A percentile compares a stretch with the other conserved stretches of the same genome.
Conservation (phyloP, 129 eudicot genomes). For the Escallonia rubra region DNA sequence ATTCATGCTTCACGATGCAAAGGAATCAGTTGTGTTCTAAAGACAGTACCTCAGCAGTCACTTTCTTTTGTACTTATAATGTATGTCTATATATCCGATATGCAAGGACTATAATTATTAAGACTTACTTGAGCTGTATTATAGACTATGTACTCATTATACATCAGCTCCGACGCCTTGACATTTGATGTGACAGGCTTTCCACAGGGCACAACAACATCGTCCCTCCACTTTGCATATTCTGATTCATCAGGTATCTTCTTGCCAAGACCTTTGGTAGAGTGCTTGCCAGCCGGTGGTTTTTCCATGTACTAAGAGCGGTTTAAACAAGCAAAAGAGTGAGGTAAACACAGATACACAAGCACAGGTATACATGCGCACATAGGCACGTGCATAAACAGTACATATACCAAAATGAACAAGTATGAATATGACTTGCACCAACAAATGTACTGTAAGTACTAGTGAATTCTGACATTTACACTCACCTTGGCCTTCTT, state of each 20-base stretch:
- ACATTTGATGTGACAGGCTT: slow-evolving; percentile 75
- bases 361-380: not conserved
- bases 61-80: no score
- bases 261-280: slow-evolving; percentile 95
- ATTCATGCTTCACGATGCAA: no score
- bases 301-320: slow-evolving; percentile 72
- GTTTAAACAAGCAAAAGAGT: not conserved
- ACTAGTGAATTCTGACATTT: not conserved
- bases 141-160: slow-evolving; percentile 93
- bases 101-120: not conserved
- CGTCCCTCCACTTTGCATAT: slow-evolving; percentile 80
- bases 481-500: slow-evolving; percentile 63
- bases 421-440: not conserved
- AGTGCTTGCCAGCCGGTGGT: slow-evolving; percentile 91
- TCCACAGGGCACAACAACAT: slow-evolving; percentile 90
- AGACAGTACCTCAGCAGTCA: no score
- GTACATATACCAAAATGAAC: not conserved
- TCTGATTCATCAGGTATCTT: slow-evolving; percentile 67
- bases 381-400: not conserved
- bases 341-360: not conserved
- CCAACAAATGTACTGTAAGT: not conserved
- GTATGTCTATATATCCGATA: no score
- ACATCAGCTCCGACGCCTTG: slow-evolving; percentile 69
- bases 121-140: slow-evolving; percentile 84
- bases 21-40: no score